These are phyloP conservation scores for Hanseniaspora singularis DNA, from an alignment of 805 yeast genomes.

Conservation along the genomic window DNA sequence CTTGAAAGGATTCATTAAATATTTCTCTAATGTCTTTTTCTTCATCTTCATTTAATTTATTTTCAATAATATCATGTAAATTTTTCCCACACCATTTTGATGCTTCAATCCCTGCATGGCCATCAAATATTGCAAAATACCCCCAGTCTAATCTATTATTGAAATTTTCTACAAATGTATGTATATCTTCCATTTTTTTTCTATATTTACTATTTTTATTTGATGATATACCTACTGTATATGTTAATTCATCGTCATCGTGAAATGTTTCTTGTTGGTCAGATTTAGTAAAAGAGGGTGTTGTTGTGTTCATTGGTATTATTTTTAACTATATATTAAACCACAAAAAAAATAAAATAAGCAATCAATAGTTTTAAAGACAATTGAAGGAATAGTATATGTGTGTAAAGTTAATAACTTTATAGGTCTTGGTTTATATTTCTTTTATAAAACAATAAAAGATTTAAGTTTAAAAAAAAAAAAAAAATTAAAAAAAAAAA, in stretches of 20 bases:
- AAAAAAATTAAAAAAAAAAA: no score
- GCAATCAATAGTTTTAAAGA: not conserved
- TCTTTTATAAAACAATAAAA: no score
- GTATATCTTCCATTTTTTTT: slow-evolving; percentile 91
- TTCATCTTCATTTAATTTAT: slow-evolving; percentile 38
- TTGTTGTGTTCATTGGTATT: not conserved
- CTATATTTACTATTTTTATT: slow-evolving; percentile 71
- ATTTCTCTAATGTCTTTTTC: slow-evolving; percentile 49
- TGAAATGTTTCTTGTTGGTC: not conserved
- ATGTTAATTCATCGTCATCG: slow-evolving; percentile 39
- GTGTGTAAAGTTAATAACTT: no score
- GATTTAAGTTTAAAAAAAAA: no score
- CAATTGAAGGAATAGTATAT: no score
- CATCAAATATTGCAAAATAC: slow-evolving; percentile 89
- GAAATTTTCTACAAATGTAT: slow-evolving; percentile 81
- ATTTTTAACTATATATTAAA: no score
- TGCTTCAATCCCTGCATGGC: slow-evolving; percentile 89
- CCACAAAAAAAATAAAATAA: no score
- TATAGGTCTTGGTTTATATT: no score
- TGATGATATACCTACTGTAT: slow-evolving; percentile 83
- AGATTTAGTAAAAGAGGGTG: not conserved
- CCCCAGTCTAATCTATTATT: slow-evolving; percentile 90
- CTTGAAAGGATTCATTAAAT: slow-evolving; percentile 54
- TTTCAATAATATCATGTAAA: slow-evolving; percentile 57
- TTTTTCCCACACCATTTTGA: slow-evolving; percentile 92